Evolutionary conservation across 305 asterid genomes (phyloP).

Genomic region (Solanum chacoense): DNA sequence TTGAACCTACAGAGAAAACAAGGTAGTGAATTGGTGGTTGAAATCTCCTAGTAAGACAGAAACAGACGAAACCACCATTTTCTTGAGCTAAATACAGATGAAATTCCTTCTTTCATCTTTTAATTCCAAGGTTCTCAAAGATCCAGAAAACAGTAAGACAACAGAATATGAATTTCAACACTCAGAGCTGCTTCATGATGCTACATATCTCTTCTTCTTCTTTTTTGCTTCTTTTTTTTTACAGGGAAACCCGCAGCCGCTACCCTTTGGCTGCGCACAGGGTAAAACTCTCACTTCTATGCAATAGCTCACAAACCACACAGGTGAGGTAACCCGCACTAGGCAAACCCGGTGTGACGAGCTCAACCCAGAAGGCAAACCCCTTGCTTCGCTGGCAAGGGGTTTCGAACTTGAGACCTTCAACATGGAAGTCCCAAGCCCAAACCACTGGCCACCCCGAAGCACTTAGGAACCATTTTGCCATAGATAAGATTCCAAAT

Average conservation of each 20-base stretch:
- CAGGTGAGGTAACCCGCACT: neutral
- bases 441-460: neutral
- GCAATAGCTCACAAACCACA: neutral
- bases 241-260: neutral
- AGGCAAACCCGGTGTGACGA: neutral
- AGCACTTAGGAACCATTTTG: neutral
- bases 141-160: neutral
- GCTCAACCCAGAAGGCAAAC: neutral
- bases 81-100: neutral
- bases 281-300: neutral
- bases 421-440: neutral
- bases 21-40: conserved; percentile 8
- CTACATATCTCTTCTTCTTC: neutral
- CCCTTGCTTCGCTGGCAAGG: neutral
- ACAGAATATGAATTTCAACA: neutral
- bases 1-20: conserved; percentile 38
- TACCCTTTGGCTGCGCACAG: neutral
- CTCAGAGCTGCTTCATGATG: neutral
- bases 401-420: neutral
- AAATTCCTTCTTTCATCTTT: neutral
- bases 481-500: neutral
- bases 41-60: neutral
- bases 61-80: neutral
- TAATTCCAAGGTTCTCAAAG: neutral
- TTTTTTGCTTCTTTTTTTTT: no score